Conservation (phyloP, 2,329 filamentous ascomycete genomes). For the Calonectria ilicicola region DNA sequence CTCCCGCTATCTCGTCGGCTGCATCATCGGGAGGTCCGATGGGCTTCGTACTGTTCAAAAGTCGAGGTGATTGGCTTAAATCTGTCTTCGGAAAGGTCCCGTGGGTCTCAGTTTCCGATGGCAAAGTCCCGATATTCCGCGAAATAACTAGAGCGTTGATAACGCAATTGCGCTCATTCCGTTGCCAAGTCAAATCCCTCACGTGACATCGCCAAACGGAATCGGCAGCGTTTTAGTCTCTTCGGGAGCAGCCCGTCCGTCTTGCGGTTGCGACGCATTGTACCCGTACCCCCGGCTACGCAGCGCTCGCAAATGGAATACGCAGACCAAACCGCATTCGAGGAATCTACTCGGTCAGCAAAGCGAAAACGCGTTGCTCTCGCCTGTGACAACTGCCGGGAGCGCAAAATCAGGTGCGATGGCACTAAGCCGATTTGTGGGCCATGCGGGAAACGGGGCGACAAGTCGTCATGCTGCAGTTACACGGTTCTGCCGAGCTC, state of each 20-base stretch:
- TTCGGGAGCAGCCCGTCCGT: neutral
- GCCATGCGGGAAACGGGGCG: neutral
- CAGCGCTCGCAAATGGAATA: neutral
- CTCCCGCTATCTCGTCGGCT: neutral
- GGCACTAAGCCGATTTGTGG: slow-evolving; percentile 14
- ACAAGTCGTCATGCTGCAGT: neutral
- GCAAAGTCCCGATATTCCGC: neutral
- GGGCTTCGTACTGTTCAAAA: neutral
- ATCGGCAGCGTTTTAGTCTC: neutral
- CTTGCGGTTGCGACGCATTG: neutral
- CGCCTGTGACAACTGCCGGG: slow-evolving; percentile 13
- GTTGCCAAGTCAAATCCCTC: neutral
- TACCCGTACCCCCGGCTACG: neutral
- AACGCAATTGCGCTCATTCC: neutral
- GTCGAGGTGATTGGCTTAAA: neutral
- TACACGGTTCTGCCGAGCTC: neutral
- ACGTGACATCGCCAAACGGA: neutral
- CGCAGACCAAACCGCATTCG: neutral
- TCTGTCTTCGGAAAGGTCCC: neutral
- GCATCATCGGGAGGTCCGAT: neutral
- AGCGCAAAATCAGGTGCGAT: slow-evolving; percentile 20
- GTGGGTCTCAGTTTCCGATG: neutral
- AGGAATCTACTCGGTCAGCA: neutral
- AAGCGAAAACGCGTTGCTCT: slow-evolving; percentile 12
- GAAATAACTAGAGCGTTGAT: neutral